phyloP scores from a whole-genome alignment of 768 basidiomycete species.

The Leccinum uliginosum region DNA sequence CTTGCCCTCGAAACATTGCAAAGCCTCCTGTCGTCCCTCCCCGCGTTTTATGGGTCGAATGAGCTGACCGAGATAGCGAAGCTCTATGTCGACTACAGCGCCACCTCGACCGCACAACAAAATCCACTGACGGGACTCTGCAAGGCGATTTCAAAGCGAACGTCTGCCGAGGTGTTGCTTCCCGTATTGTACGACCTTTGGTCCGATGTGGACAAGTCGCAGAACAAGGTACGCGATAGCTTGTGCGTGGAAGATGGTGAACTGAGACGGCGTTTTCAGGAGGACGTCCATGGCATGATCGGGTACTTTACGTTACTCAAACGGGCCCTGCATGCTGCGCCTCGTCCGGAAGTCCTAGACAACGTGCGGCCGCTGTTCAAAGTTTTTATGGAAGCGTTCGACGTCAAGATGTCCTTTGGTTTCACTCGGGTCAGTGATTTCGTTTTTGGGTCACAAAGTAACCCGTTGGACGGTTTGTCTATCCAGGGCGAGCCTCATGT shows the following conservation, averaged over 20 bases:
- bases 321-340: slow-evolving; percentile 58
- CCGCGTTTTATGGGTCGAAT: slow-evolving; percentile 70
- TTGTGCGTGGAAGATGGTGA: not conserved
- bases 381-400: slow-evolving; percentile 76
- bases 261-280: slow-evolving; percentile 12
- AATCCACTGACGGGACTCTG: slow-evolving; percentile 41
- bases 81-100: slow-evolving; percentile 49
- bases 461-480: not conserved
- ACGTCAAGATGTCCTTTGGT: slow-evolving; percentile 37
- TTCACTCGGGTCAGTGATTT: slow-evolving; percentile 26
- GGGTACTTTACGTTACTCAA: slow-evolving; percentile 68
- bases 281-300: slow-evolving; percentile 24
- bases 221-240: slow-evolving; percentile 34
- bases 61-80: slow-evolving; percentile 56
- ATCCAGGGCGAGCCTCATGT: slow-evolving; percentile 50
- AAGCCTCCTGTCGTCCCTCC: slow-evolving; percentile 67
- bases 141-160: slow-evolving; percentile 66
- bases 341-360: slow-evolving; percentile 59
- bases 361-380: slow-evolving; percentile 67
- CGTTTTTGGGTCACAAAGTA: not conserved
- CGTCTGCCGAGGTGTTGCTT: slow-evolving; percentile 63
- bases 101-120: slow-evolving; percentile 6
- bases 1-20: slow-evolving; percentile 50
- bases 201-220: slow-evolving; percentile 35
- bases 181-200: slow-evolving; percentile 60